Base-by-base conservation (phyloP, 148 eudicot genomes). In the Nepenthes gracilis region DNA sequence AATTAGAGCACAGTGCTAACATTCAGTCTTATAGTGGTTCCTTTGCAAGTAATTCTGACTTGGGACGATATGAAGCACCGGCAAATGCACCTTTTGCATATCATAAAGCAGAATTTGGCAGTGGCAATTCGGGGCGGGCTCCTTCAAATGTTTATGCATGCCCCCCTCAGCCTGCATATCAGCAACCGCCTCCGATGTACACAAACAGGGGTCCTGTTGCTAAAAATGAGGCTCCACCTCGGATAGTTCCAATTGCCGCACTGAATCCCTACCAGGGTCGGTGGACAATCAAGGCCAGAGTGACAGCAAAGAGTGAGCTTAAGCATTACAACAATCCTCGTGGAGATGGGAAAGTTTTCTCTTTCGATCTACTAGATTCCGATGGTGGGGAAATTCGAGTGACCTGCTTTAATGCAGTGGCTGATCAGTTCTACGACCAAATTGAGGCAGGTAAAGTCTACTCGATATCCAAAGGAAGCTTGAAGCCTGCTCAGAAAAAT, bases 211-310 rank as follows among this genome's bases (percentile, higher is more conserved):
- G 87, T 47, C 99, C 95, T 48, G 56, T 79, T 23, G 83, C 86
- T 13, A 86, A 57, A 75, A 86, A 94, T 71, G 99, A 86, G 65
- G 95, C 97, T 65, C 73, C 95, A 40, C 71, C 84, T 1, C 86
- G 87, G 81, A 81, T 85, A 65, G 56, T 86, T 47, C 99, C 97
- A 1, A 89, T 94, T 69, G 87, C 86, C 63, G 84, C 90, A 51
- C 60, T 94, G 62, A 85, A 89, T 73, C 99, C 97, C 51, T 94
- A 74, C 68, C 90, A 72, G 66, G 87, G 90, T 55, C 79, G 91
- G 64, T 93, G 99, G 99, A 89, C 97, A 36, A 84, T 93, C 63
- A 93, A 86, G 78, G 97, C 99, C 32, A 79, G 99, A 69, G 99
- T 93, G 54, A 89, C 99, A 55, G 70, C 80, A 36, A 93, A 93